phyloP scores from a whole-genome alignment of 2,329 filamentous ascomycete genomes.

The Boeremia exigua region DNA sequence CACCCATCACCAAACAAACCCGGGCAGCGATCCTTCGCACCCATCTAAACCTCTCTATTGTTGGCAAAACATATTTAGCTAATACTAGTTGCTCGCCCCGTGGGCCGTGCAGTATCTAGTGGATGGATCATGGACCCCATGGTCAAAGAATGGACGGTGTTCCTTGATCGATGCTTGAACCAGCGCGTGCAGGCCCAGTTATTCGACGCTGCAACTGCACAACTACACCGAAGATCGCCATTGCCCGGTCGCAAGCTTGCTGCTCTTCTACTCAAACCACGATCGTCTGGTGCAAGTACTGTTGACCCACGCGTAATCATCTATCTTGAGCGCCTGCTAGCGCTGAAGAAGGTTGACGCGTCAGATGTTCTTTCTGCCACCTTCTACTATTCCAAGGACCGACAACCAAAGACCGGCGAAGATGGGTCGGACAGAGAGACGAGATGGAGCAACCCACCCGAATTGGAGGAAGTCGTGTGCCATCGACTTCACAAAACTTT shows the following conservation, averaged over 20 bases:
- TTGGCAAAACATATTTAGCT: slow-evolving; percentile 12
- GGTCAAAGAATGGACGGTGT: slow-evolving; percentile 41
- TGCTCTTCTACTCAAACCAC: slow-evolving; percentile 42
- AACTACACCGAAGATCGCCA: slow-evolving; percentile 43
- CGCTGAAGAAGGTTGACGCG: slow-evolving; percentile 41
- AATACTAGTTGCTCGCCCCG: slow-evolving; percentile 20
- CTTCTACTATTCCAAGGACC: slow-evolving; percentile 45
- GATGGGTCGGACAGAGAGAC: slow-evolving; percentile 28
- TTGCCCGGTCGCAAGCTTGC: slow-evolving; percentile 46
- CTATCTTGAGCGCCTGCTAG: slow-evolving; percentile 45
- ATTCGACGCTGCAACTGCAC: slow-evolving; percentile 41
- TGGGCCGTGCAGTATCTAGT: slow-evolving; percentile 16
- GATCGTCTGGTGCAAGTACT: slow-evolving; percentile 29
- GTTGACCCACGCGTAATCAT: slow-evolving; percentile 45
- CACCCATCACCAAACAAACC: slow-evolving; percentile 14
- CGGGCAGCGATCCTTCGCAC: not conserved
- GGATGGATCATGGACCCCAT: slow-evolving; percentile 45
- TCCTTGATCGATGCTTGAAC: slow-evolving; percentile 46
- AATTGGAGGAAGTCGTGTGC: slow-evolving; percentile 48
- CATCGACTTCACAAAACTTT: slow-evolving; percentile 46
- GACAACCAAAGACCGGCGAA: slow-evolving; percentile 31
- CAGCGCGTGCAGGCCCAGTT: slow-evolving; percentile 38
- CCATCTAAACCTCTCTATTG: slow-evolving; percentile 28
- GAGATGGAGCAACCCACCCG: slow-evolving; percentile 42
- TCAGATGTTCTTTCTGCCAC: slow-evolving; percentile 43